Base-by-base conservation (phyloP, 2,329 filamentous ascomycete genomes). In the Monosporascus sp. region DNA sequence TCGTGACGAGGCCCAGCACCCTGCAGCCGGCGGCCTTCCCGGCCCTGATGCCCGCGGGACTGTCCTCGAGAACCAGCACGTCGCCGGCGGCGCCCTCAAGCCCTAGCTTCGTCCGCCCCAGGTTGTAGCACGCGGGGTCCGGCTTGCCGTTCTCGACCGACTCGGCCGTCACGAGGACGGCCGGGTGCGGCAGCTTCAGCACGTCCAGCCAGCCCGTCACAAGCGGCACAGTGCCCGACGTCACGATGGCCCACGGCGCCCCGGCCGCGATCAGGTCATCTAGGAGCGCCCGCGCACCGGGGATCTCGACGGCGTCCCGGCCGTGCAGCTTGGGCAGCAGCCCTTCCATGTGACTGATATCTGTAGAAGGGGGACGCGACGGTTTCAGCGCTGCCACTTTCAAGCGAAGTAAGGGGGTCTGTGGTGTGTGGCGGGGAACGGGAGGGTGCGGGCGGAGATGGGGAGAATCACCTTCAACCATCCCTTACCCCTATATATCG, bases 11-110 rank as follows among this genome's bases (percentile, higher is more conserved):
- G n/a, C 86, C 92, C 46, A 96, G 73, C 14, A 96, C 92, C 66
- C 82, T 86, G 74, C 88, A 96, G 2, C 90, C 91, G 9, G 92
- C 92, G 1, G 83, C 89, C 72, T 92, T 95, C 48, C 91, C 92
- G 27, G 91, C 85, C 59, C 74, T 78, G 65, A 96, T 89, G 5
- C 92, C 92, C 7, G 90, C 89, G 5, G 92, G 91, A 52, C 89
- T 89, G 73, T 97, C 92, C 73, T 97, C 92, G 38, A 96, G 74
- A 48, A 97, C 92, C 52, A 96, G 76, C 44, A 93, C 72, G 35
- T 74, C 72, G 20, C 50, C 78, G 27, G 73, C 70, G 15, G 67
- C 66, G 36, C 74, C 75, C 20, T 76, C 67, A 20, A 85, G 69
- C 1, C 77, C 77, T 17, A 92, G 77, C 57, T 79, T 79, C 60